phyloP scores from a whole-genome alignment of 331 rosid species.

The Cydonia oblonga region DNA sequence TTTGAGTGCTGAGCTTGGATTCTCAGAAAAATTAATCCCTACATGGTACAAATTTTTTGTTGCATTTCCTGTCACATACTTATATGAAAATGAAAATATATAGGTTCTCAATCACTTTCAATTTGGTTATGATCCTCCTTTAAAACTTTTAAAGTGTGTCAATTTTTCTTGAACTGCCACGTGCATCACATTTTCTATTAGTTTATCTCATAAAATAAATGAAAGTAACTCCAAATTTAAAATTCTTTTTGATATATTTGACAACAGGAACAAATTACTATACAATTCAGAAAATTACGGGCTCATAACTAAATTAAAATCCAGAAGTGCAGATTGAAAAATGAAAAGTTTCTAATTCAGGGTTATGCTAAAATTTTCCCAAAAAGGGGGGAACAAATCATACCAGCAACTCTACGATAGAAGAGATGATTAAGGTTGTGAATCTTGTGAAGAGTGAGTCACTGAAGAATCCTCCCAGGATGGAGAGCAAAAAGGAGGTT shows the following conservation, averaged over 20 bases:
- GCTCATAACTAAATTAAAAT: neutral
- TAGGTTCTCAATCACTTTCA: neutral
- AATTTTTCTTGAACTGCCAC: neutral
- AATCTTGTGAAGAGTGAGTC: constrained; percentile 28
- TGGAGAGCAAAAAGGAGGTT: constrained; percentile 14
- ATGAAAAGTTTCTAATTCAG: too few relatives aligned
- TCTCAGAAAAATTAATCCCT: constrained; percentile 16
- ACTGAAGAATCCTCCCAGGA: constrained; percentile 25
- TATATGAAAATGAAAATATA: too few relatives aligned
- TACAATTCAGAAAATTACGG: neutral
- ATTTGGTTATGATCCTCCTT: neutral
- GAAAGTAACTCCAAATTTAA: neutral
- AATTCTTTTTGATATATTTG: neutral
- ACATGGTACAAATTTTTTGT: neutral
- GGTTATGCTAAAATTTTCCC: neutral
- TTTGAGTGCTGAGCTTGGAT: constrained; percentile 17
- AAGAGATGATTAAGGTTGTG: constrained; percentile 8
- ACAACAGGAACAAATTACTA: neutral
- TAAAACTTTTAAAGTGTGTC: too few relatives aligned
- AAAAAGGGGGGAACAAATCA: neutral
- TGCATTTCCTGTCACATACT: neutral
- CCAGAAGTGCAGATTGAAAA: too few relatives aligned
- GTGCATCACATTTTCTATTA: too few relatives aligned
- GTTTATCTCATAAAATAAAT: too few relatives aligned
- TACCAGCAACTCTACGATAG: constrained; percentile 17